A percentile compares a stretch with the other conserved stretches of the same genome.
Conservation (phyloP, 2,329 filamentous ascomycete species). For the Neopestalotiopsis sp. region DNA sequence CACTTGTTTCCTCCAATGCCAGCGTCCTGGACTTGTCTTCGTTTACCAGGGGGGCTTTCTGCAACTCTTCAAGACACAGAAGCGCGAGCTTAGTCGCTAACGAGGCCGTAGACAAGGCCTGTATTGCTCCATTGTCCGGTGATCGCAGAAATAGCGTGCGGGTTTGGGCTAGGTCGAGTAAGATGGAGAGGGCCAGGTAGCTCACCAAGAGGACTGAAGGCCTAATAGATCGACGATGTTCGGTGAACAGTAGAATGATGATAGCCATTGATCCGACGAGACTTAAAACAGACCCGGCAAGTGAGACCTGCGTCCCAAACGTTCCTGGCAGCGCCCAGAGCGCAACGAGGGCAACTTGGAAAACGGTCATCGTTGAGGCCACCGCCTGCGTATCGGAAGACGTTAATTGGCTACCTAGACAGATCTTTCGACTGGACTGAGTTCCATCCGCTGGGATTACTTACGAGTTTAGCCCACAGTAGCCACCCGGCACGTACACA, state of each 20-base stretch:
- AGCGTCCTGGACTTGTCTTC: neutral
- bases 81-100: constrained; percentile 5
- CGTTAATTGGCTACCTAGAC: neutral
- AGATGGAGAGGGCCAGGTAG: constrained; percentile 6
- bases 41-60: neutral
- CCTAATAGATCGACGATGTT: constrained; percentile 6
- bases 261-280: neutral
- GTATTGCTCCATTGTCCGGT: neutral
- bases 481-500: constrained; percentile 10
- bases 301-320: neutral
- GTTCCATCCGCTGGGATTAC: neutral
- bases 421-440: neutral
- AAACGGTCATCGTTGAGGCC: constrained; percentile 2
- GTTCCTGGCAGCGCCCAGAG: constrained; percentile 7
- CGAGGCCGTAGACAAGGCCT: neutral
- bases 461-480: constrained; percentile 9
- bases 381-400: neutral
- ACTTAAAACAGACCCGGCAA: neutral
- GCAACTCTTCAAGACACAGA: neutral
- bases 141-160: constrained; percentile 9
- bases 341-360: neutral
- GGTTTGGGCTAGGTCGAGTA: neutral
- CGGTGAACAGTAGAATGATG: neutral
- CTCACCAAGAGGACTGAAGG: neutral
- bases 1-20: constrained; percentile 3